phyloP scores from a whole-genome alignment of 257 asterid species.

The Gentiana dahurica region DNA sequence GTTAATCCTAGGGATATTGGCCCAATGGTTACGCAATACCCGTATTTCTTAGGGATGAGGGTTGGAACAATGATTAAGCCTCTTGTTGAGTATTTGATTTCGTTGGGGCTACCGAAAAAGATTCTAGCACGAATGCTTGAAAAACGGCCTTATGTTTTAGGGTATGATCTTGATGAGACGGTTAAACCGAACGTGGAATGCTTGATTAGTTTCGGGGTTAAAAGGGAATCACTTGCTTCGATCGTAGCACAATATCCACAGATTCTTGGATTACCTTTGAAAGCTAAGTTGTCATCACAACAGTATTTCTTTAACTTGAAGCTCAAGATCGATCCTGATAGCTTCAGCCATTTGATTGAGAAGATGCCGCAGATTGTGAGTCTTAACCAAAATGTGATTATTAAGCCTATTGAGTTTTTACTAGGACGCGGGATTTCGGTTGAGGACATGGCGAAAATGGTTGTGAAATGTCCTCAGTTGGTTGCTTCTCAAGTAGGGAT shows the following conservation, averaged over 20 bases:
- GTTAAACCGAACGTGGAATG: conserved; percentile 84
- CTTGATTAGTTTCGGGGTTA: conserved; percentile 70
- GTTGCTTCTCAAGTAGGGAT: conserved; percentile 70
- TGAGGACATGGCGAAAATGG: conserved; percentile 63
- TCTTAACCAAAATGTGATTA: conserved; percentile 71
- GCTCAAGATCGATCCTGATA: conserved; percentile 85
- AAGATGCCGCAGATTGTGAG: conserved; percentile 82
- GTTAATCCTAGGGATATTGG: conserved; percentile 89
- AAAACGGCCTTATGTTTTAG: conserved; percentile 76
- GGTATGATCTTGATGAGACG: conserved; percentile 68
- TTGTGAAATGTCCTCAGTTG: conserved; percentile 78
- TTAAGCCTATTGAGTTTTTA: conserved; percentile 71
- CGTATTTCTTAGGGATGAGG: conserved; percentile 85
- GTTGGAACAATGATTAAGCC: conserved; percentile 91
- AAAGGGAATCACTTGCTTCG: conserved; percentile 47
- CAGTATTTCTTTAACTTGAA: conserved; percentile 76
- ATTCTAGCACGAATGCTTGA: conserved; percentile 73
- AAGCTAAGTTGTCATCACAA: conserved; percentile 80
- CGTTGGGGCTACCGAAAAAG: conserved; percentile 68
- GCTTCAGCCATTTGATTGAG: conserved; percentile 63
- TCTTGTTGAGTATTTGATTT: conserved; percentile 76
- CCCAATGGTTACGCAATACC: conserved; percentile 95
- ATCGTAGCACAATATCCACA: conserved; percentile 83
- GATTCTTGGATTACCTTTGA: conserved; percentile 79
- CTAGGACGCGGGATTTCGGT: conserved; percentile 51